Conservation (phyloP, 345 rosid species). For the Cochlearia excelsa region DNA sequence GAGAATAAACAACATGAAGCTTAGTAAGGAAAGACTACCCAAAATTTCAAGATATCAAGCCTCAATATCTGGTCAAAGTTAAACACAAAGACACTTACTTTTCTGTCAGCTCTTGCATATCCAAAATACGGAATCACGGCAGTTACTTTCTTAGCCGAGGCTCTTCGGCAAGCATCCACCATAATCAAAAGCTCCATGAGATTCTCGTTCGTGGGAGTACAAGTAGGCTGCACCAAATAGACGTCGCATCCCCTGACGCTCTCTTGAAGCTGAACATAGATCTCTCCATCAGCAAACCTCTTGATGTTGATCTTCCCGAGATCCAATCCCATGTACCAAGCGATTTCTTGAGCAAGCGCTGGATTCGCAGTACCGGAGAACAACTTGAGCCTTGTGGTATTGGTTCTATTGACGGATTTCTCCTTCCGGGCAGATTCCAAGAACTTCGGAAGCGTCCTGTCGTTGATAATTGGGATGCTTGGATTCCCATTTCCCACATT, state of each 20-base stretch:
- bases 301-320: conserved; percentile 85
- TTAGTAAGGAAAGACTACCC: background rate
- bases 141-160: conserved; percentile 89
- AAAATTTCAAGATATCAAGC: no score
- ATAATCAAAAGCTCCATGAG: conserved; percentile 92
- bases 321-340: conserved; percentile 95
- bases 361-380: conserved; percentile 77
- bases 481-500: conserved; percentile 48
- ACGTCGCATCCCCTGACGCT: conserved; percentile 99
- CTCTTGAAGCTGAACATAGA: conserved; percentile 89
- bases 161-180: conserved; percentile 97
- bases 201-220: conserved; percentile 96
- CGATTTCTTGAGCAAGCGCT: conserved; percentile 80
- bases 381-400: conserved; percentile 45
- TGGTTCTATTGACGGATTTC: conserved; percentile 38
- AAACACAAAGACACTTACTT: conserved; percentile 40
- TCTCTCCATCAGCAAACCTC: conserved; percentile 95
- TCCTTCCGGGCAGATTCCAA: conserved; percentile 52
- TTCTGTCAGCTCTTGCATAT: conserved; percentile 97
- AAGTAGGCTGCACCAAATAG: conserved; percentile 86
- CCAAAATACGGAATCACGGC: conserved; percentile 97
- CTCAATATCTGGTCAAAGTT: background rate
- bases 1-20: background rate
- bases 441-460: conserved; percentile 52
- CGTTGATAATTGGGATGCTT: conserved; percentile 46